These are phyloP conservation scores for Aspergillus biplanus DNA, from an alignment of 495 filamentous ascomycete species.

Conservation along the genomic window DNA sequence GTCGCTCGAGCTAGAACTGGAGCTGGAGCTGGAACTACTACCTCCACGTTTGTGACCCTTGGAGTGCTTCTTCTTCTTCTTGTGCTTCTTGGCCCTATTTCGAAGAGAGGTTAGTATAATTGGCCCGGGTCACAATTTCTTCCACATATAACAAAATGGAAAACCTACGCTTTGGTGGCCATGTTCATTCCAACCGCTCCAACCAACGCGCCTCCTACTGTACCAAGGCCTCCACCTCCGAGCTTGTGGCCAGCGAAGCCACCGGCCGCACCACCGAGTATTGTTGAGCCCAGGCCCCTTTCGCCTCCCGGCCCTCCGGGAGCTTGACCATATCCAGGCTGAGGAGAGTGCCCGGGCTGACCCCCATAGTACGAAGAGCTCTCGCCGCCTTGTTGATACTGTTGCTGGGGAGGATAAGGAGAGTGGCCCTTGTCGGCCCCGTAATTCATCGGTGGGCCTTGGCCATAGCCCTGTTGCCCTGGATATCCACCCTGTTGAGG, in stretches of 20 bases:
- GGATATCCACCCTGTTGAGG: slow-evolving; percentile 12
- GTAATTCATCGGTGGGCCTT: slow-evolving; percentile 26
- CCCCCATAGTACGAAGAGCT: slow-evolving; percentile 31
- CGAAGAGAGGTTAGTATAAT: slow-evolving; percentile 21
- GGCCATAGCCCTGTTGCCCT: slow-evolving; percentile 23
- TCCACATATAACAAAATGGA: not conserved
- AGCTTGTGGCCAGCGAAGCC: slow-evolving; percentile 48
- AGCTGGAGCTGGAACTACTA: slow-evolving; percentile 36
- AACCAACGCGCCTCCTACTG: slow-evolving; percentile 45
- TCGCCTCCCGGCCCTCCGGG: slow-evolving; percentile 38
- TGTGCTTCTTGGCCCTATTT: slow-evolving; percentile 34
- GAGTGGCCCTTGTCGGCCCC: slow-evolving; percentile 34
- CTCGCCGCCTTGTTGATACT: slow-evolving; percentile 29
- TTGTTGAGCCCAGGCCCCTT: slow-evolving; percentile 46
- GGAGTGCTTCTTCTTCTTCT: slow-evolving; percentile 38
- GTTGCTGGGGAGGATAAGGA: slow-evolving; percentile 37
- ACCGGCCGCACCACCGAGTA: slow-evolving; percentile 48
- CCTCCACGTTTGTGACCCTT: slow-evolving; percentile 33
- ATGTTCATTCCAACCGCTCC: slow-evolving; percentile 50
- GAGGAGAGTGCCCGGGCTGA: slow-evolving; percentile 20
- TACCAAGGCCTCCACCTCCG: slow-evolving; percentile 44
- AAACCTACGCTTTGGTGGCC: slow-evolving; percentile 42
- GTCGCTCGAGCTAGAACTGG: slow-evolving; percentile 32
- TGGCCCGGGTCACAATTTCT: not conserved
- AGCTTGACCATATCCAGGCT: slow-evolving; percentile 23